Evolutionary conservation across 495 filamentous ascomycete genomes (phyloP), one percentile per base, ranked within the genome.

Genomic region (Hypoxylon perforatum): DNA sequence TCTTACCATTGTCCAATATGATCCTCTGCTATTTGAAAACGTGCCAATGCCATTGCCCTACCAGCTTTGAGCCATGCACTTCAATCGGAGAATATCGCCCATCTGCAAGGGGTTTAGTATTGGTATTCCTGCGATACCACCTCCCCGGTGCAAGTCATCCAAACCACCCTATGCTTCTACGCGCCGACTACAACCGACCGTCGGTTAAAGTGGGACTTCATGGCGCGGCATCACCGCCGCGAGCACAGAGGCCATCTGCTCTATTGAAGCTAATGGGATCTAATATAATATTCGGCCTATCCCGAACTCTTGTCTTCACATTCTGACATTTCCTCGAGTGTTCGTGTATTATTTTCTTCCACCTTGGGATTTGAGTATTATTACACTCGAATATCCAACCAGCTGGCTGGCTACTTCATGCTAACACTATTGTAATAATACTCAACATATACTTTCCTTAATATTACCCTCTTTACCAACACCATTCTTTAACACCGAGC

Each of bases 241-340:
- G 17, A 36, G 30, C 15, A 23, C 14, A n/a, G n/a, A n/a, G n/a
- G n/a, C n/a, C n/a, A 28, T 28, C 25, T 28, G 25, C 44, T 19
- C 7, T 22, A 23, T 0, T 15, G 11, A 53, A 22, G 21, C 28
- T 12, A 3, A 28, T 54, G 1, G 3, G 28, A 49, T 41, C 12
- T 25, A 53, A 56, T 69, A 69, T 69, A 69, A 47, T 53, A 69
- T 42, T 65, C 58, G 71, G 63, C 67, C 71, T 71, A 62, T 50
- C 54, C 74, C 63, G 72, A 58, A 45, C 7, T 53, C 49, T 15
- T 7, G 7, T 49, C 21, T 44, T 35, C 7, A 22, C 41, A 10
- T 55, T 14, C 18, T 1, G 30, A n/a, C 4, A 54, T 57, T 60
- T 62, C 53, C 21, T 73, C 74, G 54, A 48, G 56, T 41, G 45